Evolutionary conservation across 2,329 filamentous ascomycete genomes (phyloP), one percentile per base, ranked within the genome.

Genomic region (Diaporthe vaccinii): DNA sequence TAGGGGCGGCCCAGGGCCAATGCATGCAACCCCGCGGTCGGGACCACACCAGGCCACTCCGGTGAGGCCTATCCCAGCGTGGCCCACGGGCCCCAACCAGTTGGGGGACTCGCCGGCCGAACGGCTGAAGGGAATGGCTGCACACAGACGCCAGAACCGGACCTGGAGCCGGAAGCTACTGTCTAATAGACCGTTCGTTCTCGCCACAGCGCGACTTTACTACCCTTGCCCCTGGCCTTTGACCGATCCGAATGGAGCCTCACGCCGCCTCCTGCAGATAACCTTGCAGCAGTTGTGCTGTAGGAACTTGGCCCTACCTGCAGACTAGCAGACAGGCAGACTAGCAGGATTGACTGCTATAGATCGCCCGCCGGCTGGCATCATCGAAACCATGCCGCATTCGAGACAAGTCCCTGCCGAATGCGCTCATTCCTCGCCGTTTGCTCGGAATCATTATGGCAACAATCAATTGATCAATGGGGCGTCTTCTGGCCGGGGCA

Each of bases 1-100:
- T 68, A 68, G 65, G 20, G 46, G 28, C 46, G 46, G 14, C 46
- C 34, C 41, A 61, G 58, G 12, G 44, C 28, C 62, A n/a, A n/a
- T 14, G 22, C 59, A 62, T 68, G 44, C 62, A 39, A 68, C 62
- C 65, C 65, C 46, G 65, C 65, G 65, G 46, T 53, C 65, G 46
- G 65, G 65, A 36, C 22, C 46, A 68, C 62, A 28, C 31, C 22
- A 68, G 61, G 61, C 61, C 61, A 68, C 44, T 68, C 65, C 34
- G 49, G 39, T 46, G 59, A 65, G 41, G 61, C 31, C 44, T 51
- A 36, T 62, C 22, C 61, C 22, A 36, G 22, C 31, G 28, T 25
- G 31, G 46, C 61, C 61, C 46, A 53, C 49, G 31, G 49, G 49
- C 65, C 65, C 46, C 65, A 36, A 25, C 20, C 46, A 25, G 46